phyloP scores from a whole-genome alignment of 306 rosid genomes.

The Lathyrus aphaca region DNA sequence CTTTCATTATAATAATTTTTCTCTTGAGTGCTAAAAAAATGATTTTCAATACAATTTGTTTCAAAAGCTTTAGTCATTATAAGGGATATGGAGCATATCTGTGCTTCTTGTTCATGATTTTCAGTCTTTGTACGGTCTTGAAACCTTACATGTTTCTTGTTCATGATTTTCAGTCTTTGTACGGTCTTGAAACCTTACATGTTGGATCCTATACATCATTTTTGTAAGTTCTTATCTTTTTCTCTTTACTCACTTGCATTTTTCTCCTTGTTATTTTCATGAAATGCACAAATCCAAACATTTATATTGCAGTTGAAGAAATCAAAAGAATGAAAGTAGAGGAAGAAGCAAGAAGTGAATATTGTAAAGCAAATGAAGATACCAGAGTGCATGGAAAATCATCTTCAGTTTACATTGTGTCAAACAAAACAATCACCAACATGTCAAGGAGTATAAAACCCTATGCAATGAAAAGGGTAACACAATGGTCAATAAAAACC shows the following conservation, averaged over 20 bases:
- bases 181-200: constrained; percentile 63
- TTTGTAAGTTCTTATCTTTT: constrained; percentile 53
- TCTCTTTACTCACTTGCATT: neutral
- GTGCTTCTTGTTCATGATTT: constrained; percentile 55
- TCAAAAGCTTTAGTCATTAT: constrained; percentile 73
- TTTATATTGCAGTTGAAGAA: neutral
- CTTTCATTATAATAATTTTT: too few species aligned
- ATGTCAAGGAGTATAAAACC: constrained; percentile 64
- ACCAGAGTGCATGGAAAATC: constrained; percentile 57
- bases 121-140: constrained; percentile 67
- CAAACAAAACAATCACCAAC: constrained; percentile 42
- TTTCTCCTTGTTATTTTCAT: neutral
- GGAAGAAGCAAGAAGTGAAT: constrained; percentile 57
- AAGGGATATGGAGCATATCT: constrained; percentile 76
- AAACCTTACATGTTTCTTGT: constrained; percentile 61
- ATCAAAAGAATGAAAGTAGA: constrained; percentile 41
- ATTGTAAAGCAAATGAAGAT: constrained; percentile 59
- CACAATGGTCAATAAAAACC: constrained; percentile 61
- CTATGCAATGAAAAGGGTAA: constrained; percentile 62
- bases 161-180: constrained; percentile 62
- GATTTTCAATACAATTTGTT: constrained; percentile 60
- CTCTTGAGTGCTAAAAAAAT: constrained; percentile 29
- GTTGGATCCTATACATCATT: constrained; percentile 53
- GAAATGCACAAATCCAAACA: too few species aligned
- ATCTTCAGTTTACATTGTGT: constrained; percentile 51